Base-by-base conservation (phyloP, 2,329 filamentous ascomycete genomes). In the Chalaropsis ovoidea region DNA sequence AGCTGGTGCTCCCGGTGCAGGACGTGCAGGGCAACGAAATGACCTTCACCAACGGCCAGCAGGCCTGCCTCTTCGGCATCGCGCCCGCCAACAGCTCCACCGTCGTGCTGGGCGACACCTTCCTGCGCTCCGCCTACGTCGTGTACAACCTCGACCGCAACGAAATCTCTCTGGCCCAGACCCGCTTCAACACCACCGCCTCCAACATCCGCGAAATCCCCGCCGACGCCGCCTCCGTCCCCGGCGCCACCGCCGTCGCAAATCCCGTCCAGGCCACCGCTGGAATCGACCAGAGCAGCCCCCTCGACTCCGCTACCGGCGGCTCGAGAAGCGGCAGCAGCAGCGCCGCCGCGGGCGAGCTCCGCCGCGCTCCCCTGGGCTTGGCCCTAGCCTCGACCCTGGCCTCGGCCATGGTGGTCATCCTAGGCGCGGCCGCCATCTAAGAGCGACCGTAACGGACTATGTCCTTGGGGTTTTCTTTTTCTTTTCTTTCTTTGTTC, bases 91-190 rank as follows among this genome's bases (percentile, higher is more conserved):
- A 79, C 1, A 69, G 73, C 1, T 77, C 79, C 39, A 80, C 81
- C n/a, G 79, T 81, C 54, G 82, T 89, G 1, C 76, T 91, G 35
- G 88, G 88, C 17, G 88, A 90, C 72, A 88, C 87, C 0, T 91
- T 91, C 73, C 77, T 91, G 65, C 80, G 88, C 61, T 87, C 85
- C 43, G 87, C 87, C 0, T 91, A 91, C 70, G 81, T 89, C 15
- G 87, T 91, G 11, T 90, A 88, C 72, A 87, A 90, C 72, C 77
- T 90, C 24, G 82, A 79, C 35, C 89, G 88, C 73, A 85, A 89
- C 72, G 79, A 87, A 74, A 85, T 90, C 69, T 86, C 84, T 1
- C 75, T 90, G 41, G 88, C 86, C 1, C 83, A 87, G 73, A 86
- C 86, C 19, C 81, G 79, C 62, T 86, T 84, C 73, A 83, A 87